Conservation (phyloP, 1,284 basidiomycete genomes). For the Irpex lacteus region DNA sequence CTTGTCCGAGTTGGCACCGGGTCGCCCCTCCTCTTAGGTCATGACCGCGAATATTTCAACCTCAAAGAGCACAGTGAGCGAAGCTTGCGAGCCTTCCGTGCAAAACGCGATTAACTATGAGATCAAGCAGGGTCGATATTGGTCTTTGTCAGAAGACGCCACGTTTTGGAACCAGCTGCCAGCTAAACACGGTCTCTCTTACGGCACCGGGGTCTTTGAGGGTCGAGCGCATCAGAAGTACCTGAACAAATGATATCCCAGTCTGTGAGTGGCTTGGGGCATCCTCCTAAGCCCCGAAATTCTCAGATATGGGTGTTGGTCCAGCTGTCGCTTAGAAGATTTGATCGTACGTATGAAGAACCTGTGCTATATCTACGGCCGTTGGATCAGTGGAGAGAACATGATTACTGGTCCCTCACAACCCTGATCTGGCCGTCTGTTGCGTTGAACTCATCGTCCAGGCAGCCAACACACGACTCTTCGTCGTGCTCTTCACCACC, state of each 20-base stretch:
- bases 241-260: slow-evolving; percentile 11
- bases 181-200: slow-evolving; percentile 1
- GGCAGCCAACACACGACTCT: slow-evolving; percentile 28
- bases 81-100: neutral
- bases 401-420: slow-evolving; percentile 33
- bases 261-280: neutral
- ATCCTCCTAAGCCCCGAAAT: slow-evolving; percentile 15
- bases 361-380: slow-evolving; percentile 24
- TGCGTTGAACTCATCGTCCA: slow-evolving; percentile 27
- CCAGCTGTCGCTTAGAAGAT: slow-evolving; percentile 13
- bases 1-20: slow-evolving; percentile 14
- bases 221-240: slow-evolving; percentile 15
- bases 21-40: neutral
- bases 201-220: slow-evolving; percentile 17
- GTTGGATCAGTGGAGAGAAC: slow-evolving; percentile 17
- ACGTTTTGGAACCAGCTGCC: slow-evolving; percentile 10
- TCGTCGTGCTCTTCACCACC: slow-evolving; percentile 17
- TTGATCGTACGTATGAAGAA: slow-evolving; percentile 16
- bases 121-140: slow-evolving; percentile 10
- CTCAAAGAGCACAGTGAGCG: neutral
- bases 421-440: slow-evolving; percentile 32
- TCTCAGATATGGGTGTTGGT: slow-evolving; percentile 3
- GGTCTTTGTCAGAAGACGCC: slow-evolving; percentile 8
- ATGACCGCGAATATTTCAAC: neutral
- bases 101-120: slow-evolving; percentile 6